Evolutionary conservation across 768 basidiomycete species (phyloP).

Genomic region (Lentinula sp.): DNA sequence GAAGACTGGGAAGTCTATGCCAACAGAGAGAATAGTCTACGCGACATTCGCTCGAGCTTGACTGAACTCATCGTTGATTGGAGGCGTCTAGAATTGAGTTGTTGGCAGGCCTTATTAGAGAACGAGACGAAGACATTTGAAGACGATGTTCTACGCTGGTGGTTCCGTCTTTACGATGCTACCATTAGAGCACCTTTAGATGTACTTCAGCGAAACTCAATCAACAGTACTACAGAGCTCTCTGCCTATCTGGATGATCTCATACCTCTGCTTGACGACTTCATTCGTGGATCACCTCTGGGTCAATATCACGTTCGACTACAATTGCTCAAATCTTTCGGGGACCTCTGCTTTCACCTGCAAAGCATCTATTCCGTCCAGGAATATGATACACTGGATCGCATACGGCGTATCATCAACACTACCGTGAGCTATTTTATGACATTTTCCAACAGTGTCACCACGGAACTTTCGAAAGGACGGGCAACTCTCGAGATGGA

Average conservation of each 20-base stretch:
- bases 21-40: constrained; percentile 84
- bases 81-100: constrained; percentile 84
- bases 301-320: constrained; percentile 78
- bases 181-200: constrained; percentile 56
- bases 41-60: constrained; percentile 55
- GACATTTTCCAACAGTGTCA: constrained; percentile 49
- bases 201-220: constrained; percentile 32
- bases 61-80: constrained; percentile 78
- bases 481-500: constrained; percentile 68
- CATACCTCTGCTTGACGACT: constrained; percentile 76
- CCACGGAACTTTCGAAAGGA: constrained; percentile 45
- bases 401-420: constrained; percentile 53
- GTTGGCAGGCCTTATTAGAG: constrained; percentile 79
- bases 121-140: constrained; percentile 58
- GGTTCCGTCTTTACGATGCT: constrained; percentile 86
- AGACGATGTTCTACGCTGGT: constrained; percentile 55
- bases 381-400: constrained; percentile 30
- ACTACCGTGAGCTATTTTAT: constrained; percentile 57
- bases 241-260: constrained; percentile 56
- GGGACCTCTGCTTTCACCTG: constrained; percentile 37
- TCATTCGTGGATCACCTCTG: constrained; percentile 66
- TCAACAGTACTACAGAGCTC: constrained; percentile 25
- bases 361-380: constrained; percentile 20
- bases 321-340: constrained; percentile 63
- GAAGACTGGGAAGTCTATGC: constrained; percentile 98